Evolutionary conservation across 805 yeast species (phyloP).

Genomic region (Lachancea fermentati): DNA sequence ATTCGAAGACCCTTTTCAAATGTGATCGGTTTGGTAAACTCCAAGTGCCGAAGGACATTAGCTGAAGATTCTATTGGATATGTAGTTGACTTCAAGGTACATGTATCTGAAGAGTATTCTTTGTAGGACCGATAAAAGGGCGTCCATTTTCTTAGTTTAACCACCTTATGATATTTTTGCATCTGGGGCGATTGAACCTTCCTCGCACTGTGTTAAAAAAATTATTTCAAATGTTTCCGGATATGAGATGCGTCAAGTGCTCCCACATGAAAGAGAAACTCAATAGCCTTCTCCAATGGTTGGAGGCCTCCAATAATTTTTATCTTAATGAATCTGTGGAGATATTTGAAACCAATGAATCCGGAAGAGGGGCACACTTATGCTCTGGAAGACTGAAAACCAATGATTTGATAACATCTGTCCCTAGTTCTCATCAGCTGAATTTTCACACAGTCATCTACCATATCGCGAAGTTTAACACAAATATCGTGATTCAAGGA

Average conservation of each 20-base stretch:
- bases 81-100: slow-evolving; percentile 16
- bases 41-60: slow-evolving; percentile 38
- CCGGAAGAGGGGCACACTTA: slow-evolving; percentile 62
- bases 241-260: neutral
- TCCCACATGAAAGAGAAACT: slow-evolving; percentile 16
- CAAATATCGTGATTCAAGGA: slow-evolving; percentile 13
- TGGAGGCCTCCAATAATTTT: slow-evolving; percentile 23
- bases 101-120: slow-evolving; percentile 4
- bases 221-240: neutral
- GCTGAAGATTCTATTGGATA: slow-evolving; percentile 34
- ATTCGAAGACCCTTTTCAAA: slow-evolving; percentile 48
- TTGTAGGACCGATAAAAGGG: neutral
- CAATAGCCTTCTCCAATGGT: slow-evolving; percentile 30
- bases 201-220: too few species aligned
- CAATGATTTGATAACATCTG: slow-evolving; percentile 44
- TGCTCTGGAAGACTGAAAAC: slow-evolving; percentile 33
- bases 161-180: too few species aligned
- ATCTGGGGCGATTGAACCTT: too few species aligned
- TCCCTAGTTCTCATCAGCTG: slow-evolving; percentile 53
- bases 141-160: neutral
- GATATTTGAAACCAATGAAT: slow-evolving; percentile 37
- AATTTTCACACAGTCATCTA: slow-evolving; percentile 50
- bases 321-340: slow-evolving; percentile 37
- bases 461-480: slow-evolving; percentile 37
- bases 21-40: slow-evolving; percentile 35